phyloP scores from a whole-genome alignment of 2,329 filamentous ascomycete genomes.

The Exophiala sp. region DNA sequence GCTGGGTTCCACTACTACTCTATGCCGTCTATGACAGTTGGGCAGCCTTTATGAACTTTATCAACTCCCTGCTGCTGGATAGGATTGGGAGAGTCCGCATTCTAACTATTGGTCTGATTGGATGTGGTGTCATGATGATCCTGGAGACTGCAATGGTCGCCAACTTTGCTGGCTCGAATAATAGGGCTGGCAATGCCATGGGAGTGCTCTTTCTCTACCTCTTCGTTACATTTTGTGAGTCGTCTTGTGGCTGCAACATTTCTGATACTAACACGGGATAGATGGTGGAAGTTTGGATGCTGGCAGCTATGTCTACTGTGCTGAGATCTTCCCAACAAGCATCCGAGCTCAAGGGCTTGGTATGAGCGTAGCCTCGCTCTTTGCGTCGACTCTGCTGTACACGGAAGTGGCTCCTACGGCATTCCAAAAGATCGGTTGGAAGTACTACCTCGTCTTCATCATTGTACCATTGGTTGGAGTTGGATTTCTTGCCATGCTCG shows the following conservation, averaged over 20 bases:
- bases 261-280: no score
- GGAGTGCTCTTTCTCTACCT: slow-evolving; percentile 7
- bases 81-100: slow-evolving; percentile 2
- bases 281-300: slow-evolving; percentile 9
- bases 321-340: slow-evolving; percentile 16
- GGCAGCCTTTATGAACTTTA: slow-evolving; percentile 4
- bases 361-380: neutral
- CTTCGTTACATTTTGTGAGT: neutral
- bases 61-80: slow-evolving; percentile 4
- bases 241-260: no score
- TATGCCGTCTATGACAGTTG: slow-evolving; percentile 2
- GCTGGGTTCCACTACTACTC: slow-evolving; percentile 2
- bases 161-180: slow-evolving; percentile 8
- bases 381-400: slow-evolving; percentile 4
- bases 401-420: slow-evolving; percentile 13
- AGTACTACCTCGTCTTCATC: slow-evolving; percentile 14
- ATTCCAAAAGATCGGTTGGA: slow-evolving; percentile 23
- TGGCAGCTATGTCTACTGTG: slow-evolving; percentile 16
- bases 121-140: slow-evolving; percentile 9
- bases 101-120: slow-evolving; percentile 3
- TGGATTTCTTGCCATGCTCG: neutral
- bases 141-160: slow-evolving; percentile 18
- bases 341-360: slow-evolving; percentile 13
- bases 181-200: slow-evolving; percentile 10
- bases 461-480: neutral